A percentile compares a stretch with the other conserved stretches of the same genome.
Conservation (phyloP, 2,329 filamentous ascomycete species). For the Aspergillus fructus region DNA sequence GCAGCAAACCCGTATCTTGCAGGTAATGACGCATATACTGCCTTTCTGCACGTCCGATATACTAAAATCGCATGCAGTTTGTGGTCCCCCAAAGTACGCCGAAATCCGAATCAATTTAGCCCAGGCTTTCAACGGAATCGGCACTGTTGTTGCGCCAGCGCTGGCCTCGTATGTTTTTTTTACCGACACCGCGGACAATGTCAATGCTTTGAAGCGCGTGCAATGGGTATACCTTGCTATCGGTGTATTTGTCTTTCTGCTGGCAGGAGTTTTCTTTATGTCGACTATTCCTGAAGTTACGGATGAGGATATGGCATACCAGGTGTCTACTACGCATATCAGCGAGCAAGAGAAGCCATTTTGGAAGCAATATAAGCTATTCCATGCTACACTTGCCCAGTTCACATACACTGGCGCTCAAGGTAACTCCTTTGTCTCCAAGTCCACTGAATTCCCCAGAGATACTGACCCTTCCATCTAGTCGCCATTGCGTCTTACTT, state of each 20-base stretch:
- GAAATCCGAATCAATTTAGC: slow-evolving; percentile 76
- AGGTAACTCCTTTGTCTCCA: slow-evolving; percentile 34
- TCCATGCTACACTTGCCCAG: slow-evolving; percentile 73
- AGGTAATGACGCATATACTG: slow-evolving; percentile 31
- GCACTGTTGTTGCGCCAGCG: slow-evolving; percentile 71
- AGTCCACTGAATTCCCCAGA: background rate
- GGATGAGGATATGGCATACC: slow-evolving; percentile 65
- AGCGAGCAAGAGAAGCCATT: slow-evolving; percentile 61
- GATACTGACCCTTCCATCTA: slow-evolving; percentile 22
- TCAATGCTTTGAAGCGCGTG: slow-evolving; percentile 62
- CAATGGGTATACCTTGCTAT: slow-evolving; percentile 83
- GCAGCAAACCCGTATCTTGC: slow-evolving; percentile 75
- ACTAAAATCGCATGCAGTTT: slow-evolving; percentile 50
- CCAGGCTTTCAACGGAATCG: slow-evolving; percentile 75
- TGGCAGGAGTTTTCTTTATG: slow-evolving; percentile 67
- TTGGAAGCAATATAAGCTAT: slow-evolving; percentile 69
- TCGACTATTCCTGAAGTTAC: slow-evolving; percentile 71
- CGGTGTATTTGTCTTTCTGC: slow-evolving; percentile 66
- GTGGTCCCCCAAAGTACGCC: slow-evolving; percentile 71
- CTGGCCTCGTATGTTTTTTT: slow-evolving; percentile 75
- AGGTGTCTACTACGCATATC: slow-evolving; percentile 57
- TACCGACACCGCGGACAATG: slow-evolving; percentile 58
- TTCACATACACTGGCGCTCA: slow-evolving; percentile 82
- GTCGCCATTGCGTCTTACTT: slow-evolving; percentile 59
- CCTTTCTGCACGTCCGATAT: slow-evolving; percentile 14